A percentile compares a stretch with the other conserved stretches of the same genome.
phyloP scores from a whole-genome alignment of 2,329 filamentous ascomycete species.

The Endocalyx cinctus region DNA sequence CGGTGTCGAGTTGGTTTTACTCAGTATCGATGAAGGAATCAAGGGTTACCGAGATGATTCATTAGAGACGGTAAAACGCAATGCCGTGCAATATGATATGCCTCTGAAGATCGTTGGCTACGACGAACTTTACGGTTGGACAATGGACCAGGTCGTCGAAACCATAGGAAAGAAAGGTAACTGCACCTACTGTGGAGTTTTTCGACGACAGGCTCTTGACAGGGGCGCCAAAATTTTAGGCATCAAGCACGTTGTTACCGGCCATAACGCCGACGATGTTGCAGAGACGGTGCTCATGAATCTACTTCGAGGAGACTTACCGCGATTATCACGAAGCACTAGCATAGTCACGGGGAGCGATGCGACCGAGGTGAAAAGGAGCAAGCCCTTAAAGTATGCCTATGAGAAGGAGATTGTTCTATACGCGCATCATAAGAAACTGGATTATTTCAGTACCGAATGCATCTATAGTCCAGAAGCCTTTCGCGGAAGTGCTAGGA shows the following conservation, averaged over 20 bases:
- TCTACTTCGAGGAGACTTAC: constrained; percentile 81
- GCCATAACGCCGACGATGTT: constrained; percentile 95
- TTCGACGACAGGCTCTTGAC: constrained; percentile 88
- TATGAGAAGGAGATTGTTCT: constrained; percentile 99
- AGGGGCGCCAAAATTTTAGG: constrained; percentile 81
- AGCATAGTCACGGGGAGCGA: constrained; percentile 78
- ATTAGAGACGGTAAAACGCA: constrained; percentile 92
- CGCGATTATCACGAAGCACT: constrained; percentile 80
- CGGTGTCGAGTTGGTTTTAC: constrained; percentile 75
- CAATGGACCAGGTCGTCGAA: constrained; percentile 97
- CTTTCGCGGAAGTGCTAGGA: constrained; percentile 86
- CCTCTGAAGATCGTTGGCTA: constrained; percentile 89
- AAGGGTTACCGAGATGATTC: constrained; percentile 95
- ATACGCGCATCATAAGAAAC: constrained; percentile 92
- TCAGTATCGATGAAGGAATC: constrained; percentile 96
- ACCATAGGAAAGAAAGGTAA: constrained; percentile 97
- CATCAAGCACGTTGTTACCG: constrained; percentile 92
- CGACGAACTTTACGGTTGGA: constrained; percentile 93
- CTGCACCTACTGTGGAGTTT: constrained; percentile 98
- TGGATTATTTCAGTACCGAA: constrained; percentile 98
- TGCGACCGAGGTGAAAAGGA: constrained; percentile 85
- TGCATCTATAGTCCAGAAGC: constrained; percentile 98
- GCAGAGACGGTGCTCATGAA: constrained; percentile 99
- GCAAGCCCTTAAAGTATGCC: constrained; percentile 95
- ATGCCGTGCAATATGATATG: constrained; percentile 87